Evolutionary conservation across 2,329 filamentous ascomycete genomes (phyloP).

Genomic region (Aureobasidium sp.): DNA sequence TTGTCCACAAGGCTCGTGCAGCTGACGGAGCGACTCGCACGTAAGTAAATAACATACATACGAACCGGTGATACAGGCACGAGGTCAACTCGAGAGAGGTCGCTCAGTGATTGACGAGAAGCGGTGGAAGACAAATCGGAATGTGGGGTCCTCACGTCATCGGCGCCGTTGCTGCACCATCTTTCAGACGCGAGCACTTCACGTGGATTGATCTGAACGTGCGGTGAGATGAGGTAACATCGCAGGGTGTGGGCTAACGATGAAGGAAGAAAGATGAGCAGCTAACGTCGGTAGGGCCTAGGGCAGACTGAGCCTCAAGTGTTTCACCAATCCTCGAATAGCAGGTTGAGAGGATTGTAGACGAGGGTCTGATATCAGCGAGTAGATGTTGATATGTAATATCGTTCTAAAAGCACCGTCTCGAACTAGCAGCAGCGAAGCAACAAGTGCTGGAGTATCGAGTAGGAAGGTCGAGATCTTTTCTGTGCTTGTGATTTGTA

Average conservation of each 20-base stretch:
- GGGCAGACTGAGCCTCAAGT: background rate
- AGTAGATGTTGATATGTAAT: no score
- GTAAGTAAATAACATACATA: background rate
- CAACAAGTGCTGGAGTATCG: no score
- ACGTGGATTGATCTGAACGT: background rate
- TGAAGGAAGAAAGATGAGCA: background rate
- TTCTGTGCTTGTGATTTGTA: no score
- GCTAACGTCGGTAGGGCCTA: background rate
- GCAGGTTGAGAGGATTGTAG: no score
- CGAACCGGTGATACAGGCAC: constrained; percentile 7
- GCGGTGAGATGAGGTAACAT: background rate
- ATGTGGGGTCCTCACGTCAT: constrained; percentile 12
- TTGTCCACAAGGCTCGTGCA: background rate
- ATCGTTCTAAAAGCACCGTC: no score
- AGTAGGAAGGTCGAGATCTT: no score
- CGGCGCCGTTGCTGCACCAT: background rate
- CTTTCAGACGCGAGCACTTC: background rate
- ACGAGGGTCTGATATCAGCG: no score
- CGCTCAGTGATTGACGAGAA: background rate
- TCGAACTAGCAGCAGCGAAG: no score
- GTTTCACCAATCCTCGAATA: background rate
- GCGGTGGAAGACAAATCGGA: constrained; percentile 4
- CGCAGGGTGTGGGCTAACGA: background rate
- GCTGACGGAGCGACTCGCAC: background rate
- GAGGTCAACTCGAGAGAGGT: constrained; percentile 1